Conservation (phyloP, 306 rosid species). For the Cicer yamashitae region DNA sequence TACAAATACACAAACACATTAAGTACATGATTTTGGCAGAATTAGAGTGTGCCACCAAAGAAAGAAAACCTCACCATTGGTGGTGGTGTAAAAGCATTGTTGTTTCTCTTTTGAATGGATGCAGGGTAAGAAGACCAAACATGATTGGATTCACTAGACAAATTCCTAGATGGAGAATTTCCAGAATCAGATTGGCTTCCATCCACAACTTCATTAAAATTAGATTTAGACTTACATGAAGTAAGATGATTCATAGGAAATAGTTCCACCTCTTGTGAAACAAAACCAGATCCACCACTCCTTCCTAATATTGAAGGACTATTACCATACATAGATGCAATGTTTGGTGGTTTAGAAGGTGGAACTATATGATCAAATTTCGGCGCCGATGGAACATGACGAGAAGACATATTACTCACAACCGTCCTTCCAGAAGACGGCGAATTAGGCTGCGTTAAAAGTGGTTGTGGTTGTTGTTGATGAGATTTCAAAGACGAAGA, state of each 20-base stretch:
- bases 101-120: conserved; percentile 38
- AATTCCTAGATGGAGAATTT: conserved; percentile 31
- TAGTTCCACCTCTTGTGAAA: conserved; percentile 33
- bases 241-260: conserved; percentile 38
- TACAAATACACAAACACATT: not conserved
- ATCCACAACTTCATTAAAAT: conserved; percentile 39
- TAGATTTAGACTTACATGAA: conserved; percentile 35
- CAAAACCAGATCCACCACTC: conserved; percentile 35
- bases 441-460: not conserved
- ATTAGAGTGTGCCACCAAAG: too few species aligned
- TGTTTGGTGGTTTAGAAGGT: not conserved
- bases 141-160: conserved; percentile 41
- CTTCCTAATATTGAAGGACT: conserved; percentile 27
- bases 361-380: conserved; percentile 45
- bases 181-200: conserved; percentile 43
- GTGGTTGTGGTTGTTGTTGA: not conserved
- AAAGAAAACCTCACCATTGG: conserved; percentile 45
- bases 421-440: too few species aligned
- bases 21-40: too few species aligned
- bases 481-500: not conserved
- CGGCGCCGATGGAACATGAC: conserved; percentile 25
- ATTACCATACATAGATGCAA: conserved; percentile 28
- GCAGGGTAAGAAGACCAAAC: conserved; percentile 41
- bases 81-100: conserved; percentile 34
- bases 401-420: not conserved